These are phyloP conservation scores for Alternaria solani DNA, from an alignment of 2,329 filamentous ascomycete genomes.

Conservation along the genomic window DNA sequence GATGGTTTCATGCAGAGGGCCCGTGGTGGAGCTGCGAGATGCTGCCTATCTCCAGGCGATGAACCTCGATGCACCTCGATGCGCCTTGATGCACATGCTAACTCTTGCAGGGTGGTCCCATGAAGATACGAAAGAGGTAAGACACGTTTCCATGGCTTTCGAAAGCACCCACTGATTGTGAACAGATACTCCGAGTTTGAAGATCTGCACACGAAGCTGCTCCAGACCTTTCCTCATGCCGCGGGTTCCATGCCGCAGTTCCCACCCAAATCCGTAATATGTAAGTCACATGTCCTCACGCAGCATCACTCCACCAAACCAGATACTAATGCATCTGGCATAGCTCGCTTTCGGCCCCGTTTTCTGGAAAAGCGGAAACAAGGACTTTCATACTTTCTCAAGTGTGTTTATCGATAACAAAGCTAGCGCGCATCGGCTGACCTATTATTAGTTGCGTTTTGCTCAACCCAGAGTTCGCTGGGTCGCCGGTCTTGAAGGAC, in stretches of 20 bases:
- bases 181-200: slow-evolving; percentile 93
- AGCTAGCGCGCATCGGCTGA: slow-evolving; percentile 40
- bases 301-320: slow-evolving; percentile 33
- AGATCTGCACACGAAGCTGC: slow-evolving; percentile 75
- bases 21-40: slow-evolving; percentile 5
- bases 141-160: background rate
- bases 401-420: slow-evolving; percentile 65
- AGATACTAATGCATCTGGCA: slow-evolving; percentile 23
- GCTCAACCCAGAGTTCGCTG: slow-evolving; percentile 91
- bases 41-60: slow-evolving; percentile 10
- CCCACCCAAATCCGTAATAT: slow-evolving; percentile 90
- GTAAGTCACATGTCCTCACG: slow-evolving; percentile 57
- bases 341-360: slow-evolving; percentile 74
- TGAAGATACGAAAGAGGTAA: slow-evolving; percentile 67
- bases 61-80: slow-evolving; percentile 1
- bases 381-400: slow-evolving; percentile 90
- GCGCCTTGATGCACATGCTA: slow-evolving; percentile 9
- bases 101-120: slow-evolving; percentile 60
- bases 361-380: slow-evolving; percentile 86
- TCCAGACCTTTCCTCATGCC: slow-evolving; percentile 83
- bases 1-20: slow-evolving; percentile 20
- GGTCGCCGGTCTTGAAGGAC: slow-evolving; percentile 88
- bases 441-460: slow-evolving; percentile 75
- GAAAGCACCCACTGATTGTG: slow-evolving; percentile 27
- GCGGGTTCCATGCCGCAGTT: slow-evolving; percentile 85